These are phyloP conservation scores for Alternaria sp. DNA, from an alignment of 2,329 filamentous ascomycete species.

Conservation along the genomic window DNA sequence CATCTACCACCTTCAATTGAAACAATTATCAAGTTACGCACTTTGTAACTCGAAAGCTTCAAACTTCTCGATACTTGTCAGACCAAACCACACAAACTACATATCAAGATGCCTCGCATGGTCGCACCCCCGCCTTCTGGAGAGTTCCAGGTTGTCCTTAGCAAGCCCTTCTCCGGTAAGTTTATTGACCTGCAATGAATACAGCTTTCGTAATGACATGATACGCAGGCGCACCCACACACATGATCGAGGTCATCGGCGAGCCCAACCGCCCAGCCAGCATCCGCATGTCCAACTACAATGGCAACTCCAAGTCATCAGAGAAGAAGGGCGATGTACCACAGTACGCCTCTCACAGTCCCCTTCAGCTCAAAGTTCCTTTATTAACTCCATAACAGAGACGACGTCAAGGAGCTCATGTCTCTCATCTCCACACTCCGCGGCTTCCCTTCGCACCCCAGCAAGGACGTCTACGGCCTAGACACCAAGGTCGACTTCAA, in stretches of 20 bases:
- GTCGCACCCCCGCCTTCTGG: conserved; percentile 79
- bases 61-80: background rate
- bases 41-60: background rate
- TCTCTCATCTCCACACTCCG: conserved; percentile 46
- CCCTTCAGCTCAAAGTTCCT: background rate
- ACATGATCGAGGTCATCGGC: conserved; percentile 50
- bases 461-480: conserved; percentile 50
- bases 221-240: conserved; percentile 23
- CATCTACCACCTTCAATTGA: background rate
- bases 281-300: conserved; percentile 41
- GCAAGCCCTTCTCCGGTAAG: conserved; percentile 35
- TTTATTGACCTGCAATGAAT: background rate
- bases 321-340: conserved; percentile 51
- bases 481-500: conserved; percentile 50
- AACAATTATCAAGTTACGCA: background rate
- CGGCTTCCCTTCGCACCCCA: conserved; percentile 49
- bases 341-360: conserved; percentile 16
- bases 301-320: conserved; percentile 35
- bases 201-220: conserved; percentile 15
- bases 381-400: conserved; percentile 25
- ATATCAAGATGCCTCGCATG: conserved; percentile 30
- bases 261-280: conserved; percentile 50
- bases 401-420: conserved; percentile 52
- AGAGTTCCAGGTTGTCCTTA: conserved; percentile 71
- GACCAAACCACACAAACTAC: background rate